phyloP scores from a whole-genome alignment of 306 rosid genomes.

The Crataegus laevigata region DNA sequence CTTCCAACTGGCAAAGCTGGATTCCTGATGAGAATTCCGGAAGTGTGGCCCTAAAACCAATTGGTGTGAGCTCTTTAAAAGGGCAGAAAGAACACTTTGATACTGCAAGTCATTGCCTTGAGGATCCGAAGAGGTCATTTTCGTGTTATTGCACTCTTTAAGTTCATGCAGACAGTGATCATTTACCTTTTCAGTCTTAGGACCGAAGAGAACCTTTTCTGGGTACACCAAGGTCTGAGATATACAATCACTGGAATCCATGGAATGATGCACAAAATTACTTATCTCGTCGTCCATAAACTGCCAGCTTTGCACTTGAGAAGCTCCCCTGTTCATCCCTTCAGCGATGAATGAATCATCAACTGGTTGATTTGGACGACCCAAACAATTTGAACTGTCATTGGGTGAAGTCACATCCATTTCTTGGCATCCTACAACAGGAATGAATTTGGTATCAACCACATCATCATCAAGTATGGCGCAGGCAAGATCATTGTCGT shows the following conservation, averaged over 20 bases:
- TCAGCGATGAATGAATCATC: constrained; percentile 46
- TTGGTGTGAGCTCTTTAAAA: constrained; percentile 49
- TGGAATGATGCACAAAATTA: constrained; percentile 51
- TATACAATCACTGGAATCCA: constrained; percentile 74
- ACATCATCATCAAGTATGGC: constrained; percentile 30
- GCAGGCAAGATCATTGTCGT: constrained; percentile 22
- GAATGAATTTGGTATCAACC: constrained; percentile 26
- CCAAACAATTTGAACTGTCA: constrained; percentile 42
- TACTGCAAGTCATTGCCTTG: constrained; percentile 46
- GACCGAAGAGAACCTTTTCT: constrained; percentile 31
- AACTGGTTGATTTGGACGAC: constrained; percentile 28
- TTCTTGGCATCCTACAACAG: constrained; percentile 30
- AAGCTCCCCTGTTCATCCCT: constrained; percentile 35
- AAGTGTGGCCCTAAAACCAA: constrained; percentile 32
- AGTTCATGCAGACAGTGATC: constrained; percentile 19
- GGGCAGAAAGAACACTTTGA: constrained; percentile 47
- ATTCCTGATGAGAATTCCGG: constrained; percentile 35
- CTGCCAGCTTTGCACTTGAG: constrained; percentile 74
- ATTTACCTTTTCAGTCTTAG: constrained; percentile 17
- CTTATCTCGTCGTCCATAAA: constrained; percentile 61
- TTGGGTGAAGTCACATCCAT: constrained; percentile 41
- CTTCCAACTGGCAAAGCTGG: constrained; percentile 57
- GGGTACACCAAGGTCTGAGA: constrained; percentile 59
- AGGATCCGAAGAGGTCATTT: constrained; percentile 31
- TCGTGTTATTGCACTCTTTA: constrained; percentile 39